Base-by-base conservation (phyloP, 306 rosid species). In the Sechiopsis laciniata region DNA sequence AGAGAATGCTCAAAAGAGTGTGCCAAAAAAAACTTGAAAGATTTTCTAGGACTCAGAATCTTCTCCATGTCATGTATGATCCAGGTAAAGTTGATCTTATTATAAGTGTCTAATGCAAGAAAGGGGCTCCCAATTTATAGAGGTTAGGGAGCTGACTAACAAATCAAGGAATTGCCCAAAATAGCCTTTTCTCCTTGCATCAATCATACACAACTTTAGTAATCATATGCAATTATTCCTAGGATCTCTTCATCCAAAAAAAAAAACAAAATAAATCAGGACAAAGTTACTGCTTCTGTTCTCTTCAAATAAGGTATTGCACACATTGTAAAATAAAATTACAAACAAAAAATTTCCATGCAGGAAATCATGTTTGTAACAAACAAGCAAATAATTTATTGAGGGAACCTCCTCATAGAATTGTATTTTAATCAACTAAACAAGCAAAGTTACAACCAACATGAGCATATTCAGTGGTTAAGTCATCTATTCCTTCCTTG, bases 271-370 rank as follows among this genome's bases (percentile, higher is more conserved):
- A 61, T 61, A 61, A 5, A 29, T 26, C 20, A 29, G 52, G 51
- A 3, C 9, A 20, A 64, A 16, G 17, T 37, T 17, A 42, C 29
- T 17, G 71, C 54, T 65, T 65, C 16, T 37, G 29, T n/a, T 65
- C 19, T 10, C 29, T 65, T 65, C 48, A 65, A n/a, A 65, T 42
- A 40, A 10, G n/a, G 20, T 65, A 42, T 40, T 42, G n/a, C 11
- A n/a, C 46, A 64, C 26, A 64, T 9, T 64, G 4, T 16, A 29
- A 65, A 65, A 65, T 12, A 65, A 60, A 65, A 65, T 37, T 19
- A 58, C 37, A 58, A 58, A 5, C 10, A 42, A 3, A 63, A 7
- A 17, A 10, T 4, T 5, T 22, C 64, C n/a, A 58, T 58, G n/a
- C 64, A 58, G n/a, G 26, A 58, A 58, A 22, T 11, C n/a, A 10